Percentiles rank a stretch among this genome's conserved stretches.
Conservation (phyloP, 257 asterid species). For the Primulina huaijiensis region DNA sequence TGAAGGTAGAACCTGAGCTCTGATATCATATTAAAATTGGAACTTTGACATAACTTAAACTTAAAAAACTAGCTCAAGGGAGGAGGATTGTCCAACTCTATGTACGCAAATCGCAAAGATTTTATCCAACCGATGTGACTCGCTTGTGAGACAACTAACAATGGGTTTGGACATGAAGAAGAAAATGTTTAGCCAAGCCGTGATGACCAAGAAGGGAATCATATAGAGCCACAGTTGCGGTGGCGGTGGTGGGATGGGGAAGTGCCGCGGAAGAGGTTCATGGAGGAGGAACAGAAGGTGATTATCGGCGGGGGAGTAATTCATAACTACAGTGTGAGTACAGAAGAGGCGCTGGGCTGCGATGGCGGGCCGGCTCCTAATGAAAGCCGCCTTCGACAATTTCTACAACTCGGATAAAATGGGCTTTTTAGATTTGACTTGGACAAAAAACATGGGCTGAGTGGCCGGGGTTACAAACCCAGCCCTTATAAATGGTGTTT, state of each 20-base stretch:
- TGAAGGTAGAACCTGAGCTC: too few relatives aligned
- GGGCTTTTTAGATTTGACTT: background rate
- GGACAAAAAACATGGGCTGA: background rate
- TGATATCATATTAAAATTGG: too few relatives aligned
- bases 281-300: conserved; percentile 24
- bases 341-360: background rate
- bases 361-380: conserved; percentile 24
- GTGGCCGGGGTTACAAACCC: too few relatives aligned
- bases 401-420: background rate
- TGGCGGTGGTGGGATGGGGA: background rate
- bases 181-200: conserved; percentile 14
- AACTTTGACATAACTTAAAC: too few relatives aligned
- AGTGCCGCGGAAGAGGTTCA: conserved; percentile 21
- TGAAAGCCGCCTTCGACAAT: background rate
- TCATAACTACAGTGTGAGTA: conserved; percentile 38
- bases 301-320: conserved; percentile 38
- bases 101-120: too few relatives aligned
- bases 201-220: conserved; percentile 23
- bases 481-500: too few relatives aligned
- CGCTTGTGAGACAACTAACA: too few relatives aligned
- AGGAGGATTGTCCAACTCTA: too few relatives aligned
- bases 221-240: conserved; percentile 11
- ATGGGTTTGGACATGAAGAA: conserved; percentile 7
- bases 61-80: too few relatives aligned
- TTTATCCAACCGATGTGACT: too few relatives aligned